phyloP scores from a whole-genome alignment of 73 alveolate genomes.

The Paramecium primaurelia region DNA sequence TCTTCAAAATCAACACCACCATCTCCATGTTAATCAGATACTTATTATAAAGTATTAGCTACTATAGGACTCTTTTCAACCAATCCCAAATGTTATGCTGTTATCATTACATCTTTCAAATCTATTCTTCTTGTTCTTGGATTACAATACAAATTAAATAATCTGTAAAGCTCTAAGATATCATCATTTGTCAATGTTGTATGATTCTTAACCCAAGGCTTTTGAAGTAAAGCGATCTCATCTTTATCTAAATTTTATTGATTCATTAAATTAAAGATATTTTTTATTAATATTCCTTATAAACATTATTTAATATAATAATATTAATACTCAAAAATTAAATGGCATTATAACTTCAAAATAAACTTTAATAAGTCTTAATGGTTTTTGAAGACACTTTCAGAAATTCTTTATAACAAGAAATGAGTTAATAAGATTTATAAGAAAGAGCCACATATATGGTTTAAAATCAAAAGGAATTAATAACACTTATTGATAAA shows the following conservation, averaged over 20 bases:
- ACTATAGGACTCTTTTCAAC: neutral
- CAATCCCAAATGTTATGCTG: conserved; percentile 1
- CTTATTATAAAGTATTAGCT: neutral
- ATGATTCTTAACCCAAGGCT: conserved; percentile 37
- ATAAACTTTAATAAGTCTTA: neutral
- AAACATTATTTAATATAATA: neutral
- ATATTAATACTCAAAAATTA: neutral
- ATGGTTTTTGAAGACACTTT: neutral
- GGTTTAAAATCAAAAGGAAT: neutral
- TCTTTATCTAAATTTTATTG: conserved; percentile 3
- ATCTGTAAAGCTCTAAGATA: neutral
- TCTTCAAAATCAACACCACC: conserved; percentile 29
- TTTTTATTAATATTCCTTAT: neutral
- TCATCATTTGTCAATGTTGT: conserved; percentile 9
- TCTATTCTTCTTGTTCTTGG: conserved; percentile 41
- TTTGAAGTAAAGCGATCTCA: neutral
- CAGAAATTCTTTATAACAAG: neutral
- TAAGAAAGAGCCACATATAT: neutral
- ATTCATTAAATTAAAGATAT: neutral
- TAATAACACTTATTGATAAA: neutral
- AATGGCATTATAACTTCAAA: conserved; percentile 17
- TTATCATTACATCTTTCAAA: conserved; percentile 1
- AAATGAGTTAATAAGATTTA: neutral
- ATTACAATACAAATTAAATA: conserved; percentile 15
- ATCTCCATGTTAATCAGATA: neutral